Conservation (phyloP, 73 alveolate genomes). For the Durusdinium trenchii region DNA sequence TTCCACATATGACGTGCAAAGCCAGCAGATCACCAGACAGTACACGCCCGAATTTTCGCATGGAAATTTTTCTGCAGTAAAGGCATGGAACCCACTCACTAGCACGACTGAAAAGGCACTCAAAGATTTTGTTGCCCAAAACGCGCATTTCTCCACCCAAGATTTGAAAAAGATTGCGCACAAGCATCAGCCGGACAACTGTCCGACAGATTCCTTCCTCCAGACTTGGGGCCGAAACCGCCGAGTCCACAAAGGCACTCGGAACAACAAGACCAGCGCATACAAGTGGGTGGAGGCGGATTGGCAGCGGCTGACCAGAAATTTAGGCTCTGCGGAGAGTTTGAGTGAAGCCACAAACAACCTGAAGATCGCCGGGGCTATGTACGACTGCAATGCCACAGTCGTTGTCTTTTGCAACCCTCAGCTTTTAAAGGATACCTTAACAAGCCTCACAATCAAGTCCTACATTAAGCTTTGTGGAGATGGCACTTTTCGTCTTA, state of each 20-base stretch:
- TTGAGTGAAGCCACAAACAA: background rate
- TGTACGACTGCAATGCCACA: background rate
- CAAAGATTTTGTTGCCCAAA: too few relatives aligned
- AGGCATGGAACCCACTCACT: too few relatives aligned
- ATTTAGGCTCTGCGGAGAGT: background rate
- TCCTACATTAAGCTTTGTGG: background rate
- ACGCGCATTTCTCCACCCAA: too few relatives aligned
- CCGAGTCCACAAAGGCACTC: conserved; percentile 2
- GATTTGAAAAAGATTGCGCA: too few relatives aligned
- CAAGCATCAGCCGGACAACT: too few relatives aligned
- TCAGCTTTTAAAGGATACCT: background rate
- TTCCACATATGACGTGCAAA: too few relatives aligned
- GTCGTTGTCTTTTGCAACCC: background rate
- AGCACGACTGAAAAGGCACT: too few relatives aligned
- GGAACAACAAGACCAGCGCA: background rate
- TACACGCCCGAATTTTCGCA: too few relatives aligned
- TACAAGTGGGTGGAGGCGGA: background rate
- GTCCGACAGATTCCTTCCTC: background rate
- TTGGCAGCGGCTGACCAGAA: background rate
- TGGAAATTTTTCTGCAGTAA: too few relatives aligned
- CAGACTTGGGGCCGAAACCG: background rate
- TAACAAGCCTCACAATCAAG: background rate
- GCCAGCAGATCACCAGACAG: too few relatives aligned
- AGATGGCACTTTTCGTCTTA: background rate
- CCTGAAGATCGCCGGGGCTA: background rate